These are phyloP conservation scores for Lichtheimia ramosa DNA, from an alignment of 371 early-diverging fungal genomes.

Conservation along the genomic window DNA sequence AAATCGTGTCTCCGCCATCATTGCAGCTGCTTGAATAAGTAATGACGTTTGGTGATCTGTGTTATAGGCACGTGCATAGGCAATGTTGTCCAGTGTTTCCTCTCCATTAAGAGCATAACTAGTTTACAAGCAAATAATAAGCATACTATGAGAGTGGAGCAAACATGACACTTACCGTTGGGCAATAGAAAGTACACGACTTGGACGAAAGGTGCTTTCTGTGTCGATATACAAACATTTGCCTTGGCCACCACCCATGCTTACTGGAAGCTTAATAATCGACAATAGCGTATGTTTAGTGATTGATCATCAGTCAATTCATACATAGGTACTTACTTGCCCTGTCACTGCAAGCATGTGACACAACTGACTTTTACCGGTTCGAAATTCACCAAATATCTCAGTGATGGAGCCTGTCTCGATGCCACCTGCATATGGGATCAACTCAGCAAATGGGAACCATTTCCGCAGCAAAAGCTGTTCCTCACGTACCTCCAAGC, in stretches of 20 bases:
- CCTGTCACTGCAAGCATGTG: constrained; percentile 98
- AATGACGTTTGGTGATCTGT: constrained; percentile 97
- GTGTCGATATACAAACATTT: constrained; percentile 99
- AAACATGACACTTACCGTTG: constrained; percentile 53
- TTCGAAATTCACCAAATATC: constrained; percentile 99
- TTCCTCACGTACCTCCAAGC: constrained; percentile 71
- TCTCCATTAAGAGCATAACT: constrained; percentile 83
- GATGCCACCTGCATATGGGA: constrained; percentile 75
- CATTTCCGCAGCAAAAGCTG: too few relatives aligned
- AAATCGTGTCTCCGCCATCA: constrained; percentile 96
- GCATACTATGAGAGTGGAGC: background rate
- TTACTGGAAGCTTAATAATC: constrained; percentile 66
- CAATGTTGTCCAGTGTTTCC: constrained; percentile 94
- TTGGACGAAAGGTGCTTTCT: constrained; percentile 98
- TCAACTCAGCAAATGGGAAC: too few relatives aligned
- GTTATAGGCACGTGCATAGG: constrained; percentile 97
- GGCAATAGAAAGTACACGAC: constrained; percentile 89
- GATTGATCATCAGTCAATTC: background rate
- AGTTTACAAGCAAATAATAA: background rate
- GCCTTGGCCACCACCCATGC: constrained; percentile 95
- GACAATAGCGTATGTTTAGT: background rate
- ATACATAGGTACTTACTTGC: constrained; percentile 61
- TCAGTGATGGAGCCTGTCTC: constrained; percentile 99
- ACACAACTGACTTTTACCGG: constrained; percentile 99
- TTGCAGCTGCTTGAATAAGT: constrained; percentile 90